phyloP scores from a whole-genome alignment of 2,329 filamentous ascomycete genomes.

The Calonectria crousiana region DNA sequence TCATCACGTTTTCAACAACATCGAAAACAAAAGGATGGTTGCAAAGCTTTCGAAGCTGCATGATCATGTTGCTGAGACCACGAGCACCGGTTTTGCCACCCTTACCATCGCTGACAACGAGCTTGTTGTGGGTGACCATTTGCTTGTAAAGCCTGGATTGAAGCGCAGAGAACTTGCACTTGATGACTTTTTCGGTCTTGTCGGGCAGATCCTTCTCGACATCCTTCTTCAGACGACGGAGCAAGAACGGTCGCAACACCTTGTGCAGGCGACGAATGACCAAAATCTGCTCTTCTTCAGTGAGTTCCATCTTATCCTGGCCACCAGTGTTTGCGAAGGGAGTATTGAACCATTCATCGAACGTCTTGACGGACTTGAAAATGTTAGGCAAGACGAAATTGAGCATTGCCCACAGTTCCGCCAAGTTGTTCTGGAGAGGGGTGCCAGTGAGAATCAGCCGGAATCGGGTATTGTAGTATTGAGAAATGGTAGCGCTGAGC shows the following conservation, averaged over 20 bases:
- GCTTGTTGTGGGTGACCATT: conserved; percentile 94
- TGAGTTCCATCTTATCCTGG: conserved; percentile 98
- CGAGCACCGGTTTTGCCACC: conserved; percentile 94
- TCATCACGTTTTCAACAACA: conserved; percentile 98
- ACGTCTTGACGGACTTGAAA: conserved; percentile 98
- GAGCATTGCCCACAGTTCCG: conserved; percentile 96
- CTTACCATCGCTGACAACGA: conserved; percentile 94
- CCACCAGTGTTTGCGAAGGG: conserved; percentile 98
- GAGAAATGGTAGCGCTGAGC: conserved; percentile 91
- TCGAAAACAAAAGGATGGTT: conserved; percentile 99
- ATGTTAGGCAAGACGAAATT: conserved; percentile 99
- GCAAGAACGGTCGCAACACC: conserved; percentile 94
- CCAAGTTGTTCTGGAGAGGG: conserved; percentile 95
- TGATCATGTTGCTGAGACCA: conserved; percentile 99
- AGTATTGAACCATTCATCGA: conserved; percentile 99
- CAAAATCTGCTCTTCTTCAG: conserved; percentile 99
- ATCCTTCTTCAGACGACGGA: conserved; percentile 98
- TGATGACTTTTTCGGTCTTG: conserved; percentile 99
- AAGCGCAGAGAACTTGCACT: conserved; percentile 96
- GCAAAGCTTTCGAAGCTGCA: conserved; percentile 98
- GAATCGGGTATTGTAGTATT: conserved; percentile 95
- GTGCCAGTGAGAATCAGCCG: conserved; percentile 98
- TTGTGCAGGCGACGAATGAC: conserved; percentile 99
- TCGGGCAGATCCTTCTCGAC: conserved; percentile 98
- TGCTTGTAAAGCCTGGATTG: conserved; percentile 97